Evolutionary conservation across 768 basidiomycete genomes (phyloP).

Genomic region (Hortiboletus flavorubellus): DNA sequence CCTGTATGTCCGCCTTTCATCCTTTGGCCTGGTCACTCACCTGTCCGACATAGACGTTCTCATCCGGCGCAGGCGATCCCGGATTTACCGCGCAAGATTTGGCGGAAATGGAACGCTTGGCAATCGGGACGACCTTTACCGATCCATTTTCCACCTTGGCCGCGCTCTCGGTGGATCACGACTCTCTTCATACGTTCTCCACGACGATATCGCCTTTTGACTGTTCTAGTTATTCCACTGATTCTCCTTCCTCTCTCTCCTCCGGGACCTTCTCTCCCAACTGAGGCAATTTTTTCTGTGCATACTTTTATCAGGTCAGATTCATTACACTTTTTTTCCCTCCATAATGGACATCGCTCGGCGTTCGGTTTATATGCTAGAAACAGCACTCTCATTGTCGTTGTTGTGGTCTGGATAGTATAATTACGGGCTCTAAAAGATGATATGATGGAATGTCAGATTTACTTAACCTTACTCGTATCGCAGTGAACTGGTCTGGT

Average conservation of each 20-base stretch:
- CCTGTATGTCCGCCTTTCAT: constrained; percentile 12
- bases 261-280: constrained; percentile 5
- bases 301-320: neutral
- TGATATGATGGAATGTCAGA: neutral
- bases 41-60: neutral
- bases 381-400: neutral
- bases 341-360: constrained; percentile 8
- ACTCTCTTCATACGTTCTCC: neutral
- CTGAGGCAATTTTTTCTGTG: neutral
- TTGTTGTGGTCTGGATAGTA: constrained; percentile 2
- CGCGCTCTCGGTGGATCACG: neutral
- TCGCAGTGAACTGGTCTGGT: neutral
- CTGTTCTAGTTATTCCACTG: constrained; percentile 6
- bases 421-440: neutral
- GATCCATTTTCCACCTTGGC: constrained; percentile 22
- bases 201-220: constrained; percentile 22
- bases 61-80: neutral
- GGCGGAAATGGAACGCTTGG: constrained; percentile 17
- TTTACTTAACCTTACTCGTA: neutral
- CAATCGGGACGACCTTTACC: constrained; percentile 18
- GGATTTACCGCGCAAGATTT: constrained; percentile 10
- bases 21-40: neutral
- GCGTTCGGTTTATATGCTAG: constrained; percentile 7
- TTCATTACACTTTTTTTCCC: neutral
- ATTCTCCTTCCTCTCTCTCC: constrained; percentile 12